Evolutionary conservation across 805 yeast species (phyloP).

Genomic region (Lipomyces orientalis): DNA sequence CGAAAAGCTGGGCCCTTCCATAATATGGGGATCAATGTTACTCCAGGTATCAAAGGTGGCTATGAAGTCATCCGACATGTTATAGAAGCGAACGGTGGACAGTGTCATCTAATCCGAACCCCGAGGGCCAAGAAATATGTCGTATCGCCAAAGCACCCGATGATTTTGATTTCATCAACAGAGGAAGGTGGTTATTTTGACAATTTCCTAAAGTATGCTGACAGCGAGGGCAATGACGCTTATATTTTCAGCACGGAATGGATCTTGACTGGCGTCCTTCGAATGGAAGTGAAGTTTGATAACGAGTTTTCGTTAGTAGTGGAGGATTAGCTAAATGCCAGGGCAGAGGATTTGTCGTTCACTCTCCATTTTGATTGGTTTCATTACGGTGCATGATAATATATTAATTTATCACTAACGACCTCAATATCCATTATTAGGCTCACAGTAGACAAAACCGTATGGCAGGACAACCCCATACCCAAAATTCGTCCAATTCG

Average conservation of each 20-base stretch:
- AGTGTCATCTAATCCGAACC: constrained; percentile 43
- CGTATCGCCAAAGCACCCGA: constrained; percentile 11
- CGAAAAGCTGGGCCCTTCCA: constrained; percentile 50
- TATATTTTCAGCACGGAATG: constrained; percentile 37
- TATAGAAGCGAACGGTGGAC: constrained; percentile 64
- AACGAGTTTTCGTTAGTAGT: constrained; percentile 27
- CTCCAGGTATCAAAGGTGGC: constrained; percentile 67
- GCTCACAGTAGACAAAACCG: not conserved
- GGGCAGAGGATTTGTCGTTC: not conserved
- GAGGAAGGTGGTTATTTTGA: constrained; percentile 33
- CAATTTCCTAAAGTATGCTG: constrained; percentile 20
- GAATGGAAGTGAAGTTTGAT: constrained; percentile 34
- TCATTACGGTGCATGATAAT: not conserved
- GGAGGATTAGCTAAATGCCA: not conserved
- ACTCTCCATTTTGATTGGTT: not conserved
- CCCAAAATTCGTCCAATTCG: not conserved
- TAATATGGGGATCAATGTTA: constrained; percentile 58
- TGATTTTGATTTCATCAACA: constrained; percentile 35
- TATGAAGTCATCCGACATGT: constrained; percentile 60
- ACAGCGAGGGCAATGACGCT: constrained; percentile 15
- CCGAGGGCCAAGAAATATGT: constrained; percentile 35
- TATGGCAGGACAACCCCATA: not conserved
- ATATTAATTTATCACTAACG: not conserved
- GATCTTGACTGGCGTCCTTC: constrained; percentile 38
- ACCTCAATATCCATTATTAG: not conserved